phyloP scores from a whole-genome alignment of 2,329 filamentous ascomycete genomes.

The Ceratocystis eucalypticola region DNA sequence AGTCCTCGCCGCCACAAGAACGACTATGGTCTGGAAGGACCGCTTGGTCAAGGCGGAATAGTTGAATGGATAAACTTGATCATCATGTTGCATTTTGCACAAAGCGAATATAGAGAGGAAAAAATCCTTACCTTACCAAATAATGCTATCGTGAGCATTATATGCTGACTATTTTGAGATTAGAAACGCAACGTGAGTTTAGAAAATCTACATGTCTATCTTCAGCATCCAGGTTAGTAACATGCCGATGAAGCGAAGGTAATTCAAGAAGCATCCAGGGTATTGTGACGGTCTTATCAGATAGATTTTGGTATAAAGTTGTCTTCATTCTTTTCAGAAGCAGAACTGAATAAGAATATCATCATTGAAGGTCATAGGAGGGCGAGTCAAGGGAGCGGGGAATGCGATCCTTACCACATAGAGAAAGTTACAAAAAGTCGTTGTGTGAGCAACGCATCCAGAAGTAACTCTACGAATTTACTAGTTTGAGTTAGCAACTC shows the following conservation, averaged over 20 bases:
- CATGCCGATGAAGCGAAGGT: not conserved
- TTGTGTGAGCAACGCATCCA: not conserved
- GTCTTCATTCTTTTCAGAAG: conserved; percentile 58
- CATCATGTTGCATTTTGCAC: conserved; percentile 25
- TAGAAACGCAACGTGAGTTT: not conserved
- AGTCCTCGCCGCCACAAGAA: conserved; percentile 42
- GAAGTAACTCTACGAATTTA: not conserved
- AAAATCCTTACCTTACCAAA: not conserved
- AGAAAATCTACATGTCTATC: not conserved
- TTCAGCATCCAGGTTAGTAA: not conserved
- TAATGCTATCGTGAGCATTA: not conserved
- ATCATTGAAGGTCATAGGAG: conserved; percentile 38
- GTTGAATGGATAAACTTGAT: conserved; percentile 64
- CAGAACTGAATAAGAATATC: conserved; percentile 58
- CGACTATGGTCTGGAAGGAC: conserved; percentile 58
- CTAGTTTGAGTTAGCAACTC: not conserved
- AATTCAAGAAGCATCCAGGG: not conserved
- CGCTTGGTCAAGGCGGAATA: conserved; percentile 53
- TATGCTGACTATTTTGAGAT: not conserved
- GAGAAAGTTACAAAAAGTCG: not conserved
- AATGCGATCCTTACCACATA: not conserved
- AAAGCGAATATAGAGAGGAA: not conserved
- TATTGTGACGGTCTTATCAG: not conserved
- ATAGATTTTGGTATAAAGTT: conserved; percentile 39
- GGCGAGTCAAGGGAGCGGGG: not conserved